Percentiles rank a stretch among this genome's conserved stretches.
These are phyloP conservation scores for Closterium sp. DNA, from an alignment of 139 green algal genomes.

Conservation along the genomic window DNA sequence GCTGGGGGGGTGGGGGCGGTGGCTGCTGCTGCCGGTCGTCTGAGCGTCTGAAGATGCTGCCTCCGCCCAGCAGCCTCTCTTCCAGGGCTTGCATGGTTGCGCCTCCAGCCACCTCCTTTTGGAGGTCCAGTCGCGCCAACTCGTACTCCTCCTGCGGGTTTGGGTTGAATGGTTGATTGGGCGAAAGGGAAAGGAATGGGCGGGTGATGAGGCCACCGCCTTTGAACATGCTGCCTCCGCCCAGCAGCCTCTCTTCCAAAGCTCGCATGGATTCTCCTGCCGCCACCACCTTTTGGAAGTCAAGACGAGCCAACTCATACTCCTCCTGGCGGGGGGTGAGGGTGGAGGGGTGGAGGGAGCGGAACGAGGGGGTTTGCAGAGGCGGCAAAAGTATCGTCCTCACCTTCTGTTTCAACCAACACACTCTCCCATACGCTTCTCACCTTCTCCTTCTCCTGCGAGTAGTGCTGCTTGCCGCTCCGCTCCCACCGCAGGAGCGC, in stretches of 20 bases:
- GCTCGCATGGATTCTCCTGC: conserved; percentile 7
- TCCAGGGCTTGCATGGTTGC: conserved; percentile 18
- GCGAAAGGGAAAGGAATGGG: too few relatives aligned
- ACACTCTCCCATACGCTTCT: neutral
- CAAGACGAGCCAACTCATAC: conserved; percentile 24
- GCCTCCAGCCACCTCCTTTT: conserved; percentile 21
- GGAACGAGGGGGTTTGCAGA: neutral
- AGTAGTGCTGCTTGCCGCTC: conserved; percentile 43
- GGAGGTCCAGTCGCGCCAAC: conserved; percentile 17
- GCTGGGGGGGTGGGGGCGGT: neutral
- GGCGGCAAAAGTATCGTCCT: neutral
- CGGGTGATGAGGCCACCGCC: too few relatives aligned
- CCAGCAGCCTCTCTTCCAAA: conserved; percentile 30
- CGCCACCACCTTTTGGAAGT: conserved; percentile 16
- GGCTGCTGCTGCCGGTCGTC: neutral
- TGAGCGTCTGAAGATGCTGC: neutral
- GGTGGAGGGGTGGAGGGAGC: neutral
- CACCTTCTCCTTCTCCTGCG: conserved; percentile 41
- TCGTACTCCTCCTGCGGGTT: conserved; percentile 30
- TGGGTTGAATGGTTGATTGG: neutral
- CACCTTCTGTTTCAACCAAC: too few relatives aligned
- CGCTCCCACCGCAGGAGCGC: conserved; percentile 8
- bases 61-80: conserved; percentile 33
- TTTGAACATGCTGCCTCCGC: neutral
- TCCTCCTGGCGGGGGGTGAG: conserved; percentile 12